These are phyloP conservation scores for Plasmodium blacklocki DNA, from an alignment of 169 alveolate genomes.

Conservation along the genomic window DNA sequence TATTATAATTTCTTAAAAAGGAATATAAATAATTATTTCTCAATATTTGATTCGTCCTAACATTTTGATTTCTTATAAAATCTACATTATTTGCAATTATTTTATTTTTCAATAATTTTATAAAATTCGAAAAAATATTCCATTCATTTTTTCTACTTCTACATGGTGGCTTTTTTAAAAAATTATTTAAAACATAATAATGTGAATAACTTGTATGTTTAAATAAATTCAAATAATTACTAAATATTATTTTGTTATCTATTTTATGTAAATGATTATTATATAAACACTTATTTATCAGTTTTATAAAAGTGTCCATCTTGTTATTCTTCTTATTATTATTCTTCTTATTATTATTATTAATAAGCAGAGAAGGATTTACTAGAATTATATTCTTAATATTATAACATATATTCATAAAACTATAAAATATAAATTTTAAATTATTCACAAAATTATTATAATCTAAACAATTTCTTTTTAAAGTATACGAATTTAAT, in stretches of 20 bases:
- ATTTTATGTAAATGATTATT: neutral
- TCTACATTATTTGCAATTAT: too few relatives aligned
- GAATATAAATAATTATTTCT: too few relatives aligned
- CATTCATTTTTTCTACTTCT: too few relatives aligned
- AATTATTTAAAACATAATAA: neutral
- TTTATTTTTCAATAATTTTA: too few relatives aligned
- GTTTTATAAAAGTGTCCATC: neutral
- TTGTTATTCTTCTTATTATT: neutral
- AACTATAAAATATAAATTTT: neutral
- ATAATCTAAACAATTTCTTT: slow-evolving; percentile 1
- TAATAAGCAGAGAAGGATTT: too few relatives aligned
- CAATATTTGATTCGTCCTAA: too few relatives aligned
- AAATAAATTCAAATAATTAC: neutral
- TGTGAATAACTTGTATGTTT: neutral
- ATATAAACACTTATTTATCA: neutral
- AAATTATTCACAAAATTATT: neutral
- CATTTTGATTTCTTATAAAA: too few relatives aligned
- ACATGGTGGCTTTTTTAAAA: neutral
- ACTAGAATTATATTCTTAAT: too few relatives aligned
- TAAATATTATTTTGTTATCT: neutral
- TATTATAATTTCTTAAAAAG: too few relatives aligned
- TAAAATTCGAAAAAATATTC: too few relatives aligned
- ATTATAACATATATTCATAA: neutral
- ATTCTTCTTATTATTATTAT: neutral
- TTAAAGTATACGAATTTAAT: neutral